Evolutionary conservation across 768 basidiomycete species (phyloP).

Genomic region (Xerocomus potaroensis): DNA sequence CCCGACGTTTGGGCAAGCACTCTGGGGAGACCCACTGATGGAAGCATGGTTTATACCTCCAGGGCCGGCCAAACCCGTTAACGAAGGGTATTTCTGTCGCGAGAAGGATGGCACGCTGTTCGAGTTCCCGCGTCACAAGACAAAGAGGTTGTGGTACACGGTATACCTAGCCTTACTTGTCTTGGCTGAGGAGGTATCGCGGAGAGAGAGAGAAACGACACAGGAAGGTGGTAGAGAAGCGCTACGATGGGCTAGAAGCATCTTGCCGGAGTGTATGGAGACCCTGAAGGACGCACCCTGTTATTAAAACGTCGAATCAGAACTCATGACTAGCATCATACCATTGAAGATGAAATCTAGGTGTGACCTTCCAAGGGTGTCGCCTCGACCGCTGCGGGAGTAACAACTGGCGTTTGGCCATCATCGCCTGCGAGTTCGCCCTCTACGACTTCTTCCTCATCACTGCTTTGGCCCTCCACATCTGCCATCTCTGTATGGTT

Average conservation of each 20-base stretch:
- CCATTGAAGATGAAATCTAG: constrained; percentile 1
- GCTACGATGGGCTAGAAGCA: constrained; percentile 38
- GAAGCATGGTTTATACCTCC: constrained; percentile 58
- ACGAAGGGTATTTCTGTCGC: constrained; percentile 52
- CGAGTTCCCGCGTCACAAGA: constrained; percentile 61
- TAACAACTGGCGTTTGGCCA: constrained; percentile 20
- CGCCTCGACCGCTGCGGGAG: constrained; percentile 26
- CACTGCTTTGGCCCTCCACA: constrained; percentile 33
- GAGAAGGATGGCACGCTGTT: constrained; percentile 48
- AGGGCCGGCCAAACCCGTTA: constrained; percentile 45
- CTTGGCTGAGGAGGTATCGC: constrained; percentile 39
- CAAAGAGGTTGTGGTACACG: constrained; percentile 75
- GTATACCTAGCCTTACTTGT: constrained; percentile 56
- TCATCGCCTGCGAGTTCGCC: constrained; percentile 32
- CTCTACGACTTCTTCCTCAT: constrained; percentile 37
- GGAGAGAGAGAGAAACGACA: constrained; percentile 15
- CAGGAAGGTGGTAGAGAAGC: constrained; percentile 22
- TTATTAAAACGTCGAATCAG: constrained; percentile 17
- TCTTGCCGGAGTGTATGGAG: constrained; percentile 38
- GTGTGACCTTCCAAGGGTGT: neutral
- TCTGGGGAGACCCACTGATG: constrained; percentile 77
- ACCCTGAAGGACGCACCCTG: constrained; percentile 41
- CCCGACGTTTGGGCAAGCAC: constrained; percentile 47
- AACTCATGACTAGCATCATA: neutral
- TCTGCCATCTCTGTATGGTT: constrained; percentile 20